A percentile compares a stretch with the other conserved stretches of the same genome.
Evolutionary conservation across 2,329 filamentous ascomycete genomes (phyloP).

Genomic region (Hyphodiscus sp.): DNA sequence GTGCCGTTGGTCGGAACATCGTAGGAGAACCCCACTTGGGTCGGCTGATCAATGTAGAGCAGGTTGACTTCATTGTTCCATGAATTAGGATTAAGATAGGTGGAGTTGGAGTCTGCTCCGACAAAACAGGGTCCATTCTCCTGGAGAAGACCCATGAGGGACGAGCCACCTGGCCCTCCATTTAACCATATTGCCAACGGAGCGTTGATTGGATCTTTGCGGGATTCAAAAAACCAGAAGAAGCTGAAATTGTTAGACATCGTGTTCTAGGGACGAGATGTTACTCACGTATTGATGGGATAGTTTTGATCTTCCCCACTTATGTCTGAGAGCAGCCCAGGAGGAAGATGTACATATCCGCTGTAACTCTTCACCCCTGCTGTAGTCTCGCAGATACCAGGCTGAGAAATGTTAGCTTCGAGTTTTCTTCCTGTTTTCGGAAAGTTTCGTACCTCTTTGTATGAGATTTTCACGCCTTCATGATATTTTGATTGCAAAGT

Average conservation of each 20-base stretch:
- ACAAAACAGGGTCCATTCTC: slow-evolving; percentile 43
- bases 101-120: slow-evolving; percentile 35
- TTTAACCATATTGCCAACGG: slow-evolving; percentile 55
- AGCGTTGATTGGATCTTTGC: slow-evolving; percentile 38
- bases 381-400: slow-evolving; percentile 11
- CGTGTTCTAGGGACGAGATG: no score
- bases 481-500: not conserved
- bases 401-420: no score
- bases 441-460: not conserved
- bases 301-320: slow-evolving; percentile 3
- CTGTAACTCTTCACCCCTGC: slow-evolving; percentile 6
- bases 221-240: slow-evolving; percentile 37
- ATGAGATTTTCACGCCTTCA: not conserved
- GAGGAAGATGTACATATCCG: slow-evolving; percentile 13
- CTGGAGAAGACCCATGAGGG: slow-evolving; percentile 48
- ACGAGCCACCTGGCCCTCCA: slow-evolving; percentile 49
- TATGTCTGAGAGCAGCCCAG: not conserved
- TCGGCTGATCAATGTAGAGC: slow-evolving; percentile 42
- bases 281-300: slow-evolving; percentile 1
- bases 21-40: slow-evolving; percentile 4
- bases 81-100: slow-evolving; percentile 46
- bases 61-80: slow-evolving; percentile 53
- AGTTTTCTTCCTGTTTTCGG: not conserved
- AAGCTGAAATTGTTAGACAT: slow-evolving; percentile 10
- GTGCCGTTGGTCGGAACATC: not conserved